Conservation (phyloP, 805 yeast species). For the Wickerhamomyces mucosus region DNA sequence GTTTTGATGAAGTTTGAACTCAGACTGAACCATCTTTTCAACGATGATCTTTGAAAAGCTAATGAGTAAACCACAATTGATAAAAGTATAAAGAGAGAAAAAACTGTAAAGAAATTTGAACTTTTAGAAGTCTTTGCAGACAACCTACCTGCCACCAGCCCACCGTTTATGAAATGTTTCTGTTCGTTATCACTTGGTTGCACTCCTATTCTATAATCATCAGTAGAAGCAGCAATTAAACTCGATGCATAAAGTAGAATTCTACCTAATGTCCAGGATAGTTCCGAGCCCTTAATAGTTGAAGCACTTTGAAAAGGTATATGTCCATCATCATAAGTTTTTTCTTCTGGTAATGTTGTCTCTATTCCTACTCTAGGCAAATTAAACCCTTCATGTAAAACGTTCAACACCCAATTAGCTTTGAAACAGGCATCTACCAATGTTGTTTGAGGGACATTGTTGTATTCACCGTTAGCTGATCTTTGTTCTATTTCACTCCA, state of each 20-base stretch:
- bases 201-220: slow-evolving; percentile 12
- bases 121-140: slow-evolving; percentile 2
- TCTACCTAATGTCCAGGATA: slow-evolving; percentile 94
- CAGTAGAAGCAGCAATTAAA: slow-evolving; percentile 9
- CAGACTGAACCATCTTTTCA: slow-evolving; percentile 10
- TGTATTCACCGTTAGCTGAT: slow-evolving; percentile 45
- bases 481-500: slow-evolving; percentile 54
- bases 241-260: slow-evolving; percentile 77
- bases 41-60: slow-evolving; percentile 2
- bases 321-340: slow-evolving; percentile 21
- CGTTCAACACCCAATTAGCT: slow-evolving; percentile 86
- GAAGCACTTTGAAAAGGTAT: slow-evolving; percentile 78
- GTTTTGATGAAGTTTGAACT: slow-evolving; percentile 8
- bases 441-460: slow-evolving; percentile 44
- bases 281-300: slow-evolving; percentile 70
- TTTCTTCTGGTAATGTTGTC: slow-evolving; percentile 19
- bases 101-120: slow-evolving; percentile 5
- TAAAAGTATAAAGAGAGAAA: slow-evolving; percentile 3
- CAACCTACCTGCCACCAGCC: slow-evolving; percentile 2
- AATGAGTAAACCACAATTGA: slow-evolving; percentile 7
- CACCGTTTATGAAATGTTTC: slow-evolving; percentile 15
- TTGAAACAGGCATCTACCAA: slow-evolving; percentile 82
- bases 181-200: slow-evolving; percentile 18
- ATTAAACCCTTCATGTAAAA: slow-evolving; percentile 87
- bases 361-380: slow-evolving; percentile 67